Conservation (phyloP, 495 filamentous ascomycete genomes). For the Monascus purpureus region DNA sequence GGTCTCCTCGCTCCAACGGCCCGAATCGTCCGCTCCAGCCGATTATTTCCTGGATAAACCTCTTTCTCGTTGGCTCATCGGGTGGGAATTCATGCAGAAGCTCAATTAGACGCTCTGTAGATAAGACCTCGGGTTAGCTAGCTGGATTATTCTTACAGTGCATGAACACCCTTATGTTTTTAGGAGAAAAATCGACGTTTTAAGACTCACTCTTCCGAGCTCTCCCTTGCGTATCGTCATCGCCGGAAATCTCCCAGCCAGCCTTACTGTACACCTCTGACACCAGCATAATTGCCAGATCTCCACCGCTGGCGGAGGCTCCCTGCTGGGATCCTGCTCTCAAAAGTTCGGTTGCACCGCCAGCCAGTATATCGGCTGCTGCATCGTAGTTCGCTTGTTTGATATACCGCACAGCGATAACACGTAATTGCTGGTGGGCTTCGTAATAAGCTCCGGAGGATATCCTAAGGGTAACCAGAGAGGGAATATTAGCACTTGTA, state of each 20-base stretch:
- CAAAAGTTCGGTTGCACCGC: constrained; percentile 70
- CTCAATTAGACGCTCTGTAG: constrained; percentile 39
- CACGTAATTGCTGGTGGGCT: constrained; percentile 91
- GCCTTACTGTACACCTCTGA: constrained; percentile 80
- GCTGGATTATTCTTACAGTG: too few relatives aligned
- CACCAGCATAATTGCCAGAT: constrained; percentile 71
- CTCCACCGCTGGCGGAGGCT: constrained; percentile 67
- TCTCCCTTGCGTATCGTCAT: constrained; percentile 25
- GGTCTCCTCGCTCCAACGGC: constrained; percentile 82
- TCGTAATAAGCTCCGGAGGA: constrained; percentile 90
- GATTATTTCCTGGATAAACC: constrained; percentile 78
- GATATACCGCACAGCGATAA: constrained; percentile 82
- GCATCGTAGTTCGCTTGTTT: constrained; percentile 70
- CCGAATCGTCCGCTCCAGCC: constrained; percentile 76
- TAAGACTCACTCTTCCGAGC: constrained; percentile 30
- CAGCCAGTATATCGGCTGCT: constrained; percentile 74
- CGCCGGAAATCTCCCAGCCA: constrained; percentile 54
- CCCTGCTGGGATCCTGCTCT: constrained; percentile 69
- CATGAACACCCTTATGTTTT: too few relatives aligned
- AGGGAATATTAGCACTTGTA: constrained; percentile 5
- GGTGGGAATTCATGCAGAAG: constrained; percentile 66
- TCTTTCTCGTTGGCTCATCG: constrained; percentile 80
- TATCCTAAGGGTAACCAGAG: constrained; percentile 49
- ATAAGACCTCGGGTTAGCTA: constrained; percentile 1
- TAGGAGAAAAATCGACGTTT: too few relatives aligned